Percentiles rank a stretch among this genome's conserved stretches.
phyloP scores from a whole-genome alignment of 495 filamentous ascomycete species.

The Filosporella fistucella region DNA sequence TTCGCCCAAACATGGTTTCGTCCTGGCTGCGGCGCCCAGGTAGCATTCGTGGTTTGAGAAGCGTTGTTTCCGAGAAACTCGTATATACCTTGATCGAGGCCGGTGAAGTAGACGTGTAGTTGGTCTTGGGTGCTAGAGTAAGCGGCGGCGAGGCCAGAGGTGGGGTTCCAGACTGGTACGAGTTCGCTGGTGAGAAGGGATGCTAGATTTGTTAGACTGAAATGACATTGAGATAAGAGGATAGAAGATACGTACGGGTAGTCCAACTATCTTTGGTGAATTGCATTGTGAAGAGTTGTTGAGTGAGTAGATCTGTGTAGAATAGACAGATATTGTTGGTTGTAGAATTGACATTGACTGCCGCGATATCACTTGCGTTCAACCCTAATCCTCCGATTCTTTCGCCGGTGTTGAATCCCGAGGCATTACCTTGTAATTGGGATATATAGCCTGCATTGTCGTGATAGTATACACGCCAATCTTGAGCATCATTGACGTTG shows the following conservation, averaged over 20 bases:
- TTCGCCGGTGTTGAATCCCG: slow-evolving; percentile 7
- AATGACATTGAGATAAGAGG: background rate
- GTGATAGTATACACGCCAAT: slow-evolving; percentile 14
- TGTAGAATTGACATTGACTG: slow-evolving; percentile 10
- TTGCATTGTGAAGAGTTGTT: slow-evolving; percentile 2
- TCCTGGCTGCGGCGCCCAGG: slow-evolving; percentile 1
- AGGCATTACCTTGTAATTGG: slow-evolving; percentile 8
- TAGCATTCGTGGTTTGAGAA: background rate
- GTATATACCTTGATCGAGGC: slow-evolving; percentile 12
- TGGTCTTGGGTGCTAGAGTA: slow-evolving; percentile 8
- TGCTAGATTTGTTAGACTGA: background rate
- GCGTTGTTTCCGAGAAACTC: slow-evolving; percentile 5
- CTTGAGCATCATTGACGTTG: slow-evolving; percentile 11
- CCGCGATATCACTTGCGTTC: slow-evolving; percentile 8
- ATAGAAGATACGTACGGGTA: slow-evolving; percentile 1
- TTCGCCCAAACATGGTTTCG: slow-evolving; percentile 10
- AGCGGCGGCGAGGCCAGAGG: slow-evolving; percentile 10
- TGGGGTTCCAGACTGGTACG: slow-evolving; percentile 7
- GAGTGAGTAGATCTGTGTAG: slow-evolving; percentile 6
- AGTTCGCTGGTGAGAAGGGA: background rate
- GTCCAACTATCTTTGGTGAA: slow-evolving; percentile 9
- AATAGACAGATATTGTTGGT: slow-evolving; percentile 11
- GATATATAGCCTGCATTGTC: slow-evolving; percentile 4
- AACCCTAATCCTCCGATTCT: slow-evolving; percentile 7
- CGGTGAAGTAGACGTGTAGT: slow-evolving; percentile 12